These are phyloP conservation scores for Phytophthora gonapodyides DNA, from an alignment of 352 stramenopile genomes.

Conservation along the genomic window DNA sequence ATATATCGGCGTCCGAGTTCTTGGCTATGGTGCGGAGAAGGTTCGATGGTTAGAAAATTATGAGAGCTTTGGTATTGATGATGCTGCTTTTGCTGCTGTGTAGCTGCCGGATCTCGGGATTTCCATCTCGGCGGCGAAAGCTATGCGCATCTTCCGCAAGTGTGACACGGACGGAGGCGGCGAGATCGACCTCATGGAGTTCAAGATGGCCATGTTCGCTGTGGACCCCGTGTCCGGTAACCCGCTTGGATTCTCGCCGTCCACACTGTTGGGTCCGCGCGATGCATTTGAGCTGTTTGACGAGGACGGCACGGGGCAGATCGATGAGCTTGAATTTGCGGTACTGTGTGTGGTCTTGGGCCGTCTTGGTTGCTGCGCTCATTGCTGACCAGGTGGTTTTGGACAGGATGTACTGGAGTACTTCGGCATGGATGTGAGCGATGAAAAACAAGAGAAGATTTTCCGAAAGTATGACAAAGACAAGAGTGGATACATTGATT, in stretches of 20 bases:
- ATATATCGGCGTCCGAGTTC: conserved; percentile 93
- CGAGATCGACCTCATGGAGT: conserved; percentile 94
- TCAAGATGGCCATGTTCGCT: conserved; percentile 93
- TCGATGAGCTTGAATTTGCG: conserved; percentile 94
- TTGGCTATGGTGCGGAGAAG: conserved; percentile 59
- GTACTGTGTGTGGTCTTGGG: conserved; percentile 33
- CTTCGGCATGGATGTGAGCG: conserved; percentile 86
- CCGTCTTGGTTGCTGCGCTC: background rate
- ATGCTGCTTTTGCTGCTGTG: conserved; percentile 6
- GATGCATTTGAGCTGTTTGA: conserved; percentile 94
- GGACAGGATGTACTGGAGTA: conserved; percentile 92
- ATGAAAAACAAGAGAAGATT: conserved; percentile 90
- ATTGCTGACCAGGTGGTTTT: conserved; percentile 3
- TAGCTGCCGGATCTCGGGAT: conserved; percentile 90
- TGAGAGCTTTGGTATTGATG: conserved; percentile 37
- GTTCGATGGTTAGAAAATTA: conserved; percentile 21
- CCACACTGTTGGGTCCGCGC: conserved; percentile 74
- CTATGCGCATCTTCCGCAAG: conserved; percentile 89
- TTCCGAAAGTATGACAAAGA: conserved; percentile 95
- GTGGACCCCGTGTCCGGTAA: conserved; percentile 88
- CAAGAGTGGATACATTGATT: conserved; percentile 92
- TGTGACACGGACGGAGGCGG: conserved; percentile 91
- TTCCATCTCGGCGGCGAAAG: conserved; percentile 88
- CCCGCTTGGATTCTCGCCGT: conserved; percentile 83
- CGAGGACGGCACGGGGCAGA: conserved; percentile 84